Conservation (phyloP, 306 rosid genomes). For the Cajanus cajan region DNA sequence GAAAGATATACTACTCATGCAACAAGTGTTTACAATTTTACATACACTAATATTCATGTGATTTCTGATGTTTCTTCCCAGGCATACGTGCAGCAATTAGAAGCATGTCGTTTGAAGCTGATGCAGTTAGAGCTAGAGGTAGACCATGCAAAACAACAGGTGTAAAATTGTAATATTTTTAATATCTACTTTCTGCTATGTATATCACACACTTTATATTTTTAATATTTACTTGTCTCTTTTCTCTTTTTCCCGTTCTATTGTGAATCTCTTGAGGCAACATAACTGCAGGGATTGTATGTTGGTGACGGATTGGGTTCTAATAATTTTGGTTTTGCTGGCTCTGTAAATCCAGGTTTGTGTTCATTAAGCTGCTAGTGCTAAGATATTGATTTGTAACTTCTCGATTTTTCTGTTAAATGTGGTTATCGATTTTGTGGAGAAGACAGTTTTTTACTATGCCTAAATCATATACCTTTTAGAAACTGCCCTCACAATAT, state of each 20-base stretch:
- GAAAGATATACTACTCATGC: conserved; percentile 10
- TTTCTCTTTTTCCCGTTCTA: not conserved
- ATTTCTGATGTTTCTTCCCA: conserved; percentile 39
- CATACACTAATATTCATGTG: conserved; percentile 22
- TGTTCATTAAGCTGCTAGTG: conserved; percentile 17
- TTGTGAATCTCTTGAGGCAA: conserved; percentile 25
- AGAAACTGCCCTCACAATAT: not conserved
- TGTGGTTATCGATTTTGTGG: conserved; percentile 5
- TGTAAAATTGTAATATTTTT: no score
- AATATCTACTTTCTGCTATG: conserved; percentile 14
- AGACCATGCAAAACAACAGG: conserved; percentile 75
- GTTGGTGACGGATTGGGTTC: conserved; percentile 55
- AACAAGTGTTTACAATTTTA: conserved; percentile 16
- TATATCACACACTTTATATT: not conserved
- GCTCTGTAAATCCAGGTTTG: conserved; percentile 71
- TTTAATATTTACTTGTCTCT: not conserved
- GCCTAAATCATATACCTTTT: not conserved
- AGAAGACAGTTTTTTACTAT: not conserved
- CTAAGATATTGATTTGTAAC: conserved; percentile 23
- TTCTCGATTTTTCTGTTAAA: conserved; percentile 2
- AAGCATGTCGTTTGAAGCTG: conserved; percentile 82
- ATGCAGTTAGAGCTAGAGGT: conserved; percentile 79
- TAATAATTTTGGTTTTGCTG: conserved; percentile 50
- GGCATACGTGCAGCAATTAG: conserved; percentile 94
- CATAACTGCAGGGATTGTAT: conserved; percentile 64